phyloP scores from a whole-genome alignment of 805 yeast species.

The Candida chilensis region DNA sequence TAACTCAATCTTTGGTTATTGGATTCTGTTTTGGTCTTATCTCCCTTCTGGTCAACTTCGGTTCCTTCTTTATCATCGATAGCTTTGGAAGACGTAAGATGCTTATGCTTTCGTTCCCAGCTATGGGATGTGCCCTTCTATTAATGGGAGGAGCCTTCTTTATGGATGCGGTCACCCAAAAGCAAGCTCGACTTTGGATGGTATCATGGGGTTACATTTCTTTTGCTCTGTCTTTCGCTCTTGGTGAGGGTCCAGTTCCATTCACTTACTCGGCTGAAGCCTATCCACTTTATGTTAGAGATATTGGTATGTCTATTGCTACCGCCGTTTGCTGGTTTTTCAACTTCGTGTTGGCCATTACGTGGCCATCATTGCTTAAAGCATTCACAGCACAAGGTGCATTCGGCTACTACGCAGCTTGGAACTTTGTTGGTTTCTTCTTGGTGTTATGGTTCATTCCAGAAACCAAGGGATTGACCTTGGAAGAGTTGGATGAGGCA shows the following conservation, averaged over 20 bases:
- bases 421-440: constrained; percentile 34
- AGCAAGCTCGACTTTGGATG: constrained; percentile 20
- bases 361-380: constrained; percentile 28
- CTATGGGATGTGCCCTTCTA: constrained; percentile 28
- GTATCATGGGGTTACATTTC: constrained; percentile 26
- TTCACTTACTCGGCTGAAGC: constrained; percentile 36
- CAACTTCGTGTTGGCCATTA: constrained; percentile 31
- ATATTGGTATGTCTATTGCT: constrained; percentile 32
- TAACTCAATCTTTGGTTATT: constrained; percentile 24
- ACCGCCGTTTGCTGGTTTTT: constrained; percentile 38
- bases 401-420: constrained; percentile 33
- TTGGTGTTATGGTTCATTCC: constrained; percentile 31
- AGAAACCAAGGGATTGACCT: constrained; percentile 32
- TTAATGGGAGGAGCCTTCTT: constrained; percentile 30
- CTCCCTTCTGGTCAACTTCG: constrained; percentile 30
- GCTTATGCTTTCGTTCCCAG: constrained; percentile 29
- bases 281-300: constrained; percentile 33
- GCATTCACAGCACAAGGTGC: constrained; percentile 31
- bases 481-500: constrained; percentile 37
- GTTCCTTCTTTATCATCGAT: constrained; percentile 32
- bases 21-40: constrained; percentile 39
- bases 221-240: constrained; percentile 27
- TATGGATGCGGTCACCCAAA: constrained; percentile 14
- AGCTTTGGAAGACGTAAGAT: constrained; percentile 29
- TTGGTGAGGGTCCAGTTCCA: constrained; percentile 37